Conservation (phyloP, 768 basidiomycete genomes). For the Psilocybe subaeruginosa region DNA sequence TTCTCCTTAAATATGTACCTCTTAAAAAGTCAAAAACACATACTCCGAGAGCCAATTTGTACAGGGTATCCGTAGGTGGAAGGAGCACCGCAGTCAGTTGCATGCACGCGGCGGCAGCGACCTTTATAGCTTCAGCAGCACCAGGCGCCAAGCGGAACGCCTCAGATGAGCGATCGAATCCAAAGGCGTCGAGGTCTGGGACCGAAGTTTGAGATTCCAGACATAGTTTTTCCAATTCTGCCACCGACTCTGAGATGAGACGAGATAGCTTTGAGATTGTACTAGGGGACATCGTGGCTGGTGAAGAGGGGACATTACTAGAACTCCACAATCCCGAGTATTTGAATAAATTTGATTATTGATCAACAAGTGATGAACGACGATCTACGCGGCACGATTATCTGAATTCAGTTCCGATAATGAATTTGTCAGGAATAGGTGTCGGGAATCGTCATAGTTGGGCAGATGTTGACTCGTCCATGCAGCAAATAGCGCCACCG, state of each 20-base stretch:
- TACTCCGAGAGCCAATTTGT: slow-evolving; percentile 28
- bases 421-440: too few species aligned
- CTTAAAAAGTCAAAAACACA: slow-evolving; percentile 4
- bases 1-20: too few species aligned
- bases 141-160: slow-evolving; percentile 26
- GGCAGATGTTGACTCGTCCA: too few species aligned
- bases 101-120: slow-evolving; percentile 33
- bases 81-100: slow-evolving; percentile 31
- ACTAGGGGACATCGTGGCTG: not conserved
- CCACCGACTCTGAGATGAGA: slow-evolving; percentile 26
- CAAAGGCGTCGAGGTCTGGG: not conserved
- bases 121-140: slow-evolving; percentile 29
- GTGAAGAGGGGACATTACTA: not conserved
- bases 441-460: too few species aligned
- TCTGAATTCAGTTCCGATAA: too few species aligned
- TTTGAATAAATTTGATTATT: too few species aligned
- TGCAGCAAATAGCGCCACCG: too few species aligned
- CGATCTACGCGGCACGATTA: too few species aligned
- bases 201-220: slow-evolving; percentile 3
- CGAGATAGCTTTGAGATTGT: not conserved
- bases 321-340: too few species aligned
- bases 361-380: too few species aligned
- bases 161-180: slow-evolving; percentile 19
- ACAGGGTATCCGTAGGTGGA: slow-evolving; percentile 29
- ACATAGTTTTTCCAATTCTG: slow-evolving; percentile 21